These are phyloP conservation scores for Leptographium wingfieldii DNA, from an alignment of 2,329 filamentous ascomycete species.

Conservation along the genomic window DNA sequence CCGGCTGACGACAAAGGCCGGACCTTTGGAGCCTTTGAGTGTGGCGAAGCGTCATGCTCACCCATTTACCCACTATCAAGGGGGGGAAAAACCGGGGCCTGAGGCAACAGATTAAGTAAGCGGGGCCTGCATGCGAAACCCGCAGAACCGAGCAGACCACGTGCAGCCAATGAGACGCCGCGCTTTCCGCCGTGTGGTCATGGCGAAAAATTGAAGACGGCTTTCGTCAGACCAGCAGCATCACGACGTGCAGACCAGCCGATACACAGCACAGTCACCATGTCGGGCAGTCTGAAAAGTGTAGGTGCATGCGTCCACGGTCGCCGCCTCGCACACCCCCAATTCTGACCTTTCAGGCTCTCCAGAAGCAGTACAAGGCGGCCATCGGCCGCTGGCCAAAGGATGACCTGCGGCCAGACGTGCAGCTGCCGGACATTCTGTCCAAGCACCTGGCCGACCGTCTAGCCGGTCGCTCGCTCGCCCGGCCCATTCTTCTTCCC, in stretches of 20 bases:
- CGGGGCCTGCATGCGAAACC: neutral
- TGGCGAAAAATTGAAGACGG: neutral
- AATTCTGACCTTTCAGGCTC: constrained; percentile 21
- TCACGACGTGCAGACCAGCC: neutral
- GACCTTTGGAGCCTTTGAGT: neutral
- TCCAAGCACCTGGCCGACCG: constrained; percentile 28
- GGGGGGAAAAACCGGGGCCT: neutral
- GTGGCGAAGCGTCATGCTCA: neutral
- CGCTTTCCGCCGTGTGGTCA: neutral
- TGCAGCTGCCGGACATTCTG: constrained; percentile 48
- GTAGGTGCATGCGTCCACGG: neutral
- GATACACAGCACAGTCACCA: neutral
- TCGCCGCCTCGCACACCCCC: neutral
- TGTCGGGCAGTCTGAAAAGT: constrained; percentile 2
- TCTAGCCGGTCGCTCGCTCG: constrained; percentile 16
- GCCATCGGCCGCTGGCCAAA: constrained; percentile 49
- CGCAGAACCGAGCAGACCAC: neutral
- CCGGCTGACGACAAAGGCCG: neutral
- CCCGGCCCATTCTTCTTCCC: neutral
- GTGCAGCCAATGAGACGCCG: neutral
- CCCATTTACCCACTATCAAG: neutral
- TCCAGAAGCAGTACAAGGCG: constrained; percentile 33
- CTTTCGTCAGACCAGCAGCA: neutral
- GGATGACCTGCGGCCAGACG: constrained; percentile 48
- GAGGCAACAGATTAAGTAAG: neutral